These are phyloP conservation scores for Colletotrichum tamarilloi DNA, from an alignment of 2,329 filamentous ascomycete genomes.

Conservation along the genomic window DNA sequence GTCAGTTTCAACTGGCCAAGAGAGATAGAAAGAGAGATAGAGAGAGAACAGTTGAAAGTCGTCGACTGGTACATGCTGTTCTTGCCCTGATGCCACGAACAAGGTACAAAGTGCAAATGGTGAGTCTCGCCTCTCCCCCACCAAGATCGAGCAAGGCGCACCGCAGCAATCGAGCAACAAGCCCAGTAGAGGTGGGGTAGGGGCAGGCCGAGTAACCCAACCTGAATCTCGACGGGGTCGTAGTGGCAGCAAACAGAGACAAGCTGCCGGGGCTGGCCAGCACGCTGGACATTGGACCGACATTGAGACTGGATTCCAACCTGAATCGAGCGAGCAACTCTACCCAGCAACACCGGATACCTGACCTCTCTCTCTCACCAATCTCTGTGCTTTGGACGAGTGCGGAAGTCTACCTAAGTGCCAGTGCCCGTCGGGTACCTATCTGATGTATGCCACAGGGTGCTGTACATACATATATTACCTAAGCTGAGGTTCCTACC, in stretches of 20 bases:
- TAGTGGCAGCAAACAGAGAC: conserved; percentile 10
- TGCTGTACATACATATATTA: neutral
- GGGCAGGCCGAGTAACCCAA: conserved; percentile 22
- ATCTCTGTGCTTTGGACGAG: neutral
- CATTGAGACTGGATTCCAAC: neutral
- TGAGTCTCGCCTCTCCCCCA: neutral
- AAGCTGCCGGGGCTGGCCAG: neutral
- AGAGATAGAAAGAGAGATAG: neutral
- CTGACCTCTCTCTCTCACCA: neutral
- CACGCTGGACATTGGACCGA: neutral
- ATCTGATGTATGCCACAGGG: neutral
- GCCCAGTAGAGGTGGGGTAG: conserved; percentile 34
- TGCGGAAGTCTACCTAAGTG: neutral
- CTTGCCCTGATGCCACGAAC: neutral
- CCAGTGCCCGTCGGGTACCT: no score
- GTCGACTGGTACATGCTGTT: no score
- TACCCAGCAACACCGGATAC: neutral
- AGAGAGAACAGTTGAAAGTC: neutral
- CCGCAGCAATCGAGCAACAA: conserved; percentile 3
- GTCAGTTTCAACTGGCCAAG: neutral
- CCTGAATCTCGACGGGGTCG: conserved; percentile 32
- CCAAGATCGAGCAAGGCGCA: neutral
- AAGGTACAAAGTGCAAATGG: neutral
- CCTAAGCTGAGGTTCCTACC: neutral
- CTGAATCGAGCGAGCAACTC: neutral